phyloP scores from a whole-genome alignment of 2,329 filamentous ascomycete genomes.

The Ascochyta viciae-villosae region DNA sequence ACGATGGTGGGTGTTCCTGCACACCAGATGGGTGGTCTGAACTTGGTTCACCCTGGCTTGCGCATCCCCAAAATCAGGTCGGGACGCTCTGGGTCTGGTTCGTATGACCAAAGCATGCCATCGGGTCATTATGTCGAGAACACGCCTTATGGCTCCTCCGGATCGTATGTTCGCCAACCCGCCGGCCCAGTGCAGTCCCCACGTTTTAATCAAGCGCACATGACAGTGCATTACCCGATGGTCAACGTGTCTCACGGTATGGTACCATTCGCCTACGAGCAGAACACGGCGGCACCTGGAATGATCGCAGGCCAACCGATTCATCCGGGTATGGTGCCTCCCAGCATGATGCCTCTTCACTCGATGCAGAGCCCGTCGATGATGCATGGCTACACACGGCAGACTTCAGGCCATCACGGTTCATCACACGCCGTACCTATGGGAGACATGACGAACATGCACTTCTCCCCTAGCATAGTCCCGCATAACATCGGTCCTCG shows the following conservation, averaged over 20 bases:
- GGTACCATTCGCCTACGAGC: constrained; percentile 22
- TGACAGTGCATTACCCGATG: constrained; percentile 22
- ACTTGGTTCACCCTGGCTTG: constrained; percentile 10
- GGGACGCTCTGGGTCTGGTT: constrained; percentile 16
- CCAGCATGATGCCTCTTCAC: constrained; percentile 18
- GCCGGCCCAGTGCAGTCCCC: constrained; percentile 26
- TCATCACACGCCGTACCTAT: constrained; percentile 24
- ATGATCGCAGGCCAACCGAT: constrained; percentile 23
- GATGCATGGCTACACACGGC: constrained; percentile 22
- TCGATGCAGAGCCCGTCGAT: constrained; percentile 20
- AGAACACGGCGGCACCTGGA: constrained; percentile 12
- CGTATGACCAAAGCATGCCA: constrained; percentile 13
- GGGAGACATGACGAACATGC: constrained; percentile 41
- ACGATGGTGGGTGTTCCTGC: neutral
- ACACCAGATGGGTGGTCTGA: neutral
- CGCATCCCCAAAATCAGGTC: constrained; percentile 19
- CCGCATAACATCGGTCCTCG: constrained; percentile 19
- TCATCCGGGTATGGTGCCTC: constrained; percentile 18
- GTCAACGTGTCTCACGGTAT: constrained; percentile 16
- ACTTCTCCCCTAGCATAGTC: constrained; percentile 18
- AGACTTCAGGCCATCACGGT: constrained; percentile 6
- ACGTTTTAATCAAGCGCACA: constrained; percentile 17
- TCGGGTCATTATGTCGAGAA: constrained; percentile 30
- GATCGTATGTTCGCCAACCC: constrained; percentile 21
- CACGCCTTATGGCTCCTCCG: constrained; percentile 20